Conservation (phyloP, 495 filamentous ascomycete genomes). For the Aspergillus asperescens region DNA sequence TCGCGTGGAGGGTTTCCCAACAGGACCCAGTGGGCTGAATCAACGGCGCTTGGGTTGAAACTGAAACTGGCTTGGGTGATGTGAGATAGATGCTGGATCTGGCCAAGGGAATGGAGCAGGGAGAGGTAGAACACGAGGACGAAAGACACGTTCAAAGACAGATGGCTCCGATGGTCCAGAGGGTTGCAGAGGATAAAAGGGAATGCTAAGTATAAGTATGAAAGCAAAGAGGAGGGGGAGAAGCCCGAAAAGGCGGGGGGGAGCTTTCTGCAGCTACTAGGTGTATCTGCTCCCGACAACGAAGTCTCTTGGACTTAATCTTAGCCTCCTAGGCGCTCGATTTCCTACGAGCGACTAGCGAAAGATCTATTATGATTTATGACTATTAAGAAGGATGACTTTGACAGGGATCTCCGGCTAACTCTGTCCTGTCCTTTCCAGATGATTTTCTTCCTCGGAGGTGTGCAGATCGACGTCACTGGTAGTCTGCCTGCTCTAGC, state of each 20-base stretch:
- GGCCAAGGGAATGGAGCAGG: constrained; percentile 7
- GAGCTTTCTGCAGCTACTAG: constrained; percentile 2
- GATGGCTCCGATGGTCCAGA: constrained; percentile 8
- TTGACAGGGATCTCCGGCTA: too few relatives aligned
- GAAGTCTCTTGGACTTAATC: neutral
- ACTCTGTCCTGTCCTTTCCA: neutral
- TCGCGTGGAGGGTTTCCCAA: constrained; percentile 16
- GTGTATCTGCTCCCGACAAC: too few relatives aligned
- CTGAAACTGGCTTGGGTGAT: neutral
- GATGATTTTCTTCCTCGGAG: neutral
- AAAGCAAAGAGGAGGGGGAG: neutral
- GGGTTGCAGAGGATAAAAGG: constrained; percentile 5
- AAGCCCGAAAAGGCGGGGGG: constrained; percentile 16
- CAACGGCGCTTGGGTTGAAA: neutral
- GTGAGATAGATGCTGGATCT: neutral
- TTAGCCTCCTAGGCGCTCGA: neutral
- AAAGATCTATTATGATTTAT: too few relatives aligned
- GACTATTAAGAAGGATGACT: neutral
- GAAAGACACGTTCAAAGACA: constrained; percentile 11
- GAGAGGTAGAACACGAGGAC: constrained; percentile 8
- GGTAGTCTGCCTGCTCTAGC: constrained; percentile 1
- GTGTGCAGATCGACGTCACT: constrained; percentile 15
- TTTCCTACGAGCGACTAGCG: neutral
- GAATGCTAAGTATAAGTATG: neutral
- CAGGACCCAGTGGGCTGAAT: neutral